These are phyloP conservation scores for Xylaria sp. DNA, from an alignment of 2,329 filamentous ascomycete genomes.

Conservation along the genomic window DNA sequence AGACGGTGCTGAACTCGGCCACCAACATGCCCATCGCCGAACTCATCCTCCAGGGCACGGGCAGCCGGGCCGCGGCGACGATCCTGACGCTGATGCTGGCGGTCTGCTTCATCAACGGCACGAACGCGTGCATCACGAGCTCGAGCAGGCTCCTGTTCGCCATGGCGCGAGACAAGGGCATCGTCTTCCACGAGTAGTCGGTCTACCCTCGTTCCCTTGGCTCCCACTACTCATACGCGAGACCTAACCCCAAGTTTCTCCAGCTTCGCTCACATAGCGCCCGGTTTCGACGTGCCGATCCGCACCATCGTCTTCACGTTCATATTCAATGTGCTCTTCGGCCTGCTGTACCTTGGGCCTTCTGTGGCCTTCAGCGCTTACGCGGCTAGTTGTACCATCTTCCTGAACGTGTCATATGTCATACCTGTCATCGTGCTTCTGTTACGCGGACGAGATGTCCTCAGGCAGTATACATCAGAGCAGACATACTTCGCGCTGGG, in stretches of 20 bases:
- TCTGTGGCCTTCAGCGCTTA: conserved; percentile 52
- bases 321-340: conserved; percentile 49
- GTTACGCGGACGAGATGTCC: conserved; percentile 39
- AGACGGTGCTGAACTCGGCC: conserved; percentile 38
- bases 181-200: conserved; percentile 39
- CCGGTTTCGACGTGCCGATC: conserved; percentile 46
- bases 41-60: conserved; percentile 47
- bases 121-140: conserved; percentile 47
- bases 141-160: conserved; percentile 47
- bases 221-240: not conserved
- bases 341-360: conserved; percentile 49
- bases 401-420: conserved; percentile 50
- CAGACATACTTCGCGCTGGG: conserved; percentile 37
- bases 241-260: not conserved
- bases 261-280: conserved; percentile 41
- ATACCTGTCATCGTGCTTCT: conserved; percentile 45
- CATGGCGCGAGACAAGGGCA: conserved; percentile 50
- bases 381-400: conserved; percentile 48
- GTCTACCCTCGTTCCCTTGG: not conserved
- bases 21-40: conserved; percentile 52
- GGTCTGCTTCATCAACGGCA: conserved; percentile 50
- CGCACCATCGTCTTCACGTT: conserved; percentile 45
- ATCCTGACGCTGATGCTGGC: conserved; percentile 45
- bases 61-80: conserved; percentile 43
- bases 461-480: conserved; percentile 34